Evolutionary conservation across 768 basidiomycete species (phyloP).

Genomic region (Tremella yokohamensis): DNA sequence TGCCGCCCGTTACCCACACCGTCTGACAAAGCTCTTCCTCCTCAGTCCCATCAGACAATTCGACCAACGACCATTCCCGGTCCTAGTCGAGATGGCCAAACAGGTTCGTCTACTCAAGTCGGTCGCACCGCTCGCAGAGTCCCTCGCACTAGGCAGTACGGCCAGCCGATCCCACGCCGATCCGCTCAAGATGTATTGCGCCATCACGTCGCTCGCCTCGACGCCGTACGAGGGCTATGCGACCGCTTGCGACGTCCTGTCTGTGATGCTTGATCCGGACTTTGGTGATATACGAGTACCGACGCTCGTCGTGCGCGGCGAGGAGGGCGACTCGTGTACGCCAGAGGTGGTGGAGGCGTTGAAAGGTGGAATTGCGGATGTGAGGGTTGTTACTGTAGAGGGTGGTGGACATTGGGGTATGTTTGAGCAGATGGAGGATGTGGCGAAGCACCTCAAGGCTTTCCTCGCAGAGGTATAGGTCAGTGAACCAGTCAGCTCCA

Average conservation of each 20-base stretch:
- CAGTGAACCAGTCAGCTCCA: too few relatives aligned
- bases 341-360: neutral
- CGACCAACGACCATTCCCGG: neutral
- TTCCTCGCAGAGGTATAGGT: neutral
- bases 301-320: neutral
- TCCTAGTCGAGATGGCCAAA: too few relatives aligned
- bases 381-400: neutral
- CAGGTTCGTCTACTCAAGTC: too few relatives aligned
- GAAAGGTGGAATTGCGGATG: neutral
- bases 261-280: neutral
- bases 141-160: neutral
- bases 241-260: neutral
- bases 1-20: neutral
- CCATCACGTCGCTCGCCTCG: neutral
- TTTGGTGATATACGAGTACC: neutral
- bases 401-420: conserved; percentile 2
- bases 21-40: conserved; percentile 1
- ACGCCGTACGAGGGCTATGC: conserved; percentile 2
- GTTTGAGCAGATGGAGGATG: conserved; percentile 1
- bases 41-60: neutral
- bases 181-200: neutral
- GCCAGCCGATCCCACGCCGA: neutral
- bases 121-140: neutral
- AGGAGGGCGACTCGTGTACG: conserved; percentile 2
- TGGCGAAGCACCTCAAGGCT: neutral